Base-by-base conservation (phyloP, 1,139 yeast genomes). In the Saccharomycopsis phalli region DNA sequence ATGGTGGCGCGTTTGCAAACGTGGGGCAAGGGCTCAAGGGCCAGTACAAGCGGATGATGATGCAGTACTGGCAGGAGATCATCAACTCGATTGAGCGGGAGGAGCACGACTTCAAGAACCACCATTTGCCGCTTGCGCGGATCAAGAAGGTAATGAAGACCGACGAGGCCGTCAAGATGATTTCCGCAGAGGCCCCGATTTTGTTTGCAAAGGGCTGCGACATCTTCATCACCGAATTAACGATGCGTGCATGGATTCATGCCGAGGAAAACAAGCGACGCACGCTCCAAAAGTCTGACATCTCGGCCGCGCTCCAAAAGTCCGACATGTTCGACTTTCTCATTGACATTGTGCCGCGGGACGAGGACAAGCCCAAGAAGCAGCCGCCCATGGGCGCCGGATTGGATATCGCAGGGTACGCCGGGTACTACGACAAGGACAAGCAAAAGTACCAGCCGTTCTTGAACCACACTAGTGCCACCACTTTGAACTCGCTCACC, bases 241-340 rank as follows among this genome's bases (percentile, higher is more conserved):
- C 98, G 10, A 87, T 91, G 96, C 69, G 98, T 46, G 97, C 98
- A 2, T 91, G 98, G 98, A 86, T 91, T 48, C 95, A 88, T 53
- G 96, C 97, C 1, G 97, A 91, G 58, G 95, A 86, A 53, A 86
- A 84, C 62, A 91, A 91, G 57, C 72, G 98, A 50, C 69, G 98
- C 49, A 91, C 98, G 8, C 64, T 91, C 47, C 98, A 91, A 61
- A 81, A 88, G 53, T 80, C 88, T 2, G 98, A 91, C 57, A 87
- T 91, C 49, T 95, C 96, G 2, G 93, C 94, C 28, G 98, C 98
- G 2, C 68, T 91, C 47, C 93, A 91, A 48, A 86, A 84, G 57
- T 78, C 91, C 41, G 98, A 91, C 59, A 88, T 91, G 95, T 91
- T 88, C 68, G 98, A 91, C 57, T 91, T 91, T 56, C 63, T 91